Base-by-base conservation (phyloP, 129 eudicot genomes). In the Sambucus nigra region DNA sequence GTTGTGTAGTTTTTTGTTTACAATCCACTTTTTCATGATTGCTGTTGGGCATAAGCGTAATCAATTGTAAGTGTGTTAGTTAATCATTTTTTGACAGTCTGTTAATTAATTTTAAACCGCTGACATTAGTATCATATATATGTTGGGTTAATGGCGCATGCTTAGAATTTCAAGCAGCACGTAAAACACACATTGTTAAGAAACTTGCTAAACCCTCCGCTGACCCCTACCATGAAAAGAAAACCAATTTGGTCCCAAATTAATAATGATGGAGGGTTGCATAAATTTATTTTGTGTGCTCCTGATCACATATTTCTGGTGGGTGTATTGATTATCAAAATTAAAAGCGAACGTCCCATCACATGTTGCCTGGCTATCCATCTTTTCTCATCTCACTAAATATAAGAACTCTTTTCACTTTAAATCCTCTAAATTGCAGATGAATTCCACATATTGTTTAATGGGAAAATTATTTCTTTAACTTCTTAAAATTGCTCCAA, bases 71-170 rank as follows among this genome's bases (percentile, higher is more conserved):
- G n/a, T n/a, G n/a, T n/a, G n/a, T n/a, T n/a, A n/a, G n/a, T n/a
- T n/a, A n/a, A n/a, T n/a, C n/a, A n/a, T n/a, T n/a, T n/a, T n/a
- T n/a, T n/a, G n/a, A n/a, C n/a, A n/a, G n/a, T n/a, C n/a, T n/a
- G n/a, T n/a, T n/a, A n/a, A n/a, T n/a, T n/a, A n/a, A n/a, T n/a
- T n/a, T n/a, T n/a, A n/a, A n/a, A n/a, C n/a, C n/a, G n/a, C n/a
- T n/a, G n/a, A n/a, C n/a, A n/a, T n/a, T n/a, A 15, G 20, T 2
- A 32, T 33, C 53, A 55, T 22, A 14, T 6, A 44, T 55, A 19
- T 14, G 7, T 44, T 20, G 4, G 38, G 70, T 59, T 45, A 57
- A 71, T 74, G 82, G 77, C 77, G 77, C 64, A 66, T 53, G 76
- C 70, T 73, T 70, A 51, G 16, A 13, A 14, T 45, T 66, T n/a